phyloP scores from a whole-genome alignment of 2,329 filamentous ascomycete genomes.

The Metarhizium brunneum region DNA sequence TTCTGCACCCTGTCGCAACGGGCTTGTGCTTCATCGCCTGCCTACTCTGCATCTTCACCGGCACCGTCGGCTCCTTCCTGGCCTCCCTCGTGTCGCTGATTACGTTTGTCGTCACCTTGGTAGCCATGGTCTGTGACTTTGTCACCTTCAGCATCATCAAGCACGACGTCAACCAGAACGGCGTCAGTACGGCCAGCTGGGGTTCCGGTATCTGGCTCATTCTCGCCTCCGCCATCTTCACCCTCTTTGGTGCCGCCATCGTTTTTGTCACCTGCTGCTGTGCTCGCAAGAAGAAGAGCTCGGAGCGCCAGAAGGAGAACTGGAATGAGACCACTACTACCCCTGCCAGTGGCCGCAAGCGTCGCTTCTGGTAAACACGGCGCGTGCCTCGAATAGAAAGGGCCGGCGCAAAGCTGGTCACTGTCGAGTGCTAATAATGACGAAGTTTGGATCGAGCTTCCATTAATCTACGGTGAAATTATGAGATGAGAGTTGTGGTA shows the following conservation, averaged over 20 bases:
- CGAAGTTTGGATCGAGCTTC: no score
- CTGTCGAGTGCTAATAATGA: neutral
- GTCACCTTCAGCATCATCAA: conserved; percentile 45
- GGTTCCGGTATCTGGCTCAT: conserved; percentile 49
- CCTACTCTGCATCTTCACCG: conserved; percentile 42
- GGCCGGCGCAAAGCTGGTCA: neutral
- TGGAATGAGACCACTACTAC: conserved; percentile 12
- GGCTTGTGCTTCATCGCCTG: conserved; percentile 51
- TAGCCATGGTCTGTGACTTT: conserved; percentile 47
- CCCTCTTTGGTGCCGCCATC: conserved; percentile 45
- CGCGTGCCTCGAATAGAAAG: neutral
- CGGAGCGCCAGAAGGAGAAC: conserved; percentile 15
- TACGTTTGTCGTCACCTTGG: conserved; percentile 39
- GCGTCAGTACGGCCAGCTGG: conserved; percentile 37
- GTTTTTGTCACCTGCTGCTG: conserved; percentile 55
- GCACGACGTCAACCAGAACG: conserved; percentile 42
- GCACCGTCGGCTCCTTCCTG: conserved; percentile 41
- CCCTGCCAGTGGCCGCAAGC: conserved; percentile 1
- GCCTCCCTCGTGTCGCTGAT: conserved; percentile 41
- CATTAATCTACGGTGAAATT: no score
- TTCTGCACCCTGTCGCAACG: conserved; percentile 53
- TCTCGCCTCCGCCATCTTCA: conserved; percentile 44
- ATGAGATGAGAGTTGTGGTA: no score
- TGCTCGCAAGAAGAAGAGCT: conserved; percentile 28
- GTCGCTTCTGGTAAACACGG: conserved; percentile 7